Evolutionary conservation across 2,329 filamentous ascomycete species (phyloP).

Genomic region (Basipetospora chlamydospora): DNA sequence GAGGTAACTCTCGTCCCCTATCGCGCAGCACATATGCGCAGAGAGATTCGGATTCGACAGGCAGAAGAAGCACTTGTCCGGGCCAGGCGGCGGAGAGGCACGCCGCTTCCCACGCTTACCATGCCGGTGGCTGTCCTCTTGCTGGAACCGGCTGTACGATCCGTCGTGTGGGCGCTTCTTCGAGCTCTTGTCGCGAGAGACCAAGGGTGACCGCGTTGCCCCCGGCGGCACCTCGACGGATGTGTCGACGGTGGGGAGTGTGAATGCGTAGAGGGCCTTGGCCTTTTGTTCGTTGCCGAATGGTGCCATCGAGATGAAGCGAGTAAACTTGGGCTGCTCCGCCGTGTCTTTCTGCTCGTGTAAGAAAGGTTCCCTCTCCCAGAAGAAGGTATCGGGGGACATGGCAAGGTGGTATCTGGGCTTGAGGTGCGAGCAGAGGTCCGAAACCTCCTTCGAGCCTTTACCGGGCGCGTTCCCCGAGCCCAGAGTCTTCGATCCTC

Average conservation of each 20-base stretch:
- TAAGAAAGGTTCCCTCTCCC: constrained; percentile 86
- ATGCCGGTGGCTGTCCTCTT: constrained; percentile 26
- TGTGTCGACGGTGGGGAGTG: constrained; percentile 48
- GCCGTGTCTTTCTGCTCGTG: constrained; percentile 35
- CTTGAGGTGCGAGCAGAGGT: constrained; percentile 64
- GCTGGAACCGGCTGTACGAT: constrained; percentile 39
- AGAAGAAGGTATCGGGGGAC: constrained; percentile 54
- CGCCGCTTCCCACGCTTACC: constrained; percentile 31
- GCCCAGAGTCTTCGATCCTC: constrained; percentile 46
- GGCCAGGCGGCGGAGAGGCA: constrained; percentile 46
- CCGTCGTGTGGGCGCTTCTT: constrained; percentile 42
- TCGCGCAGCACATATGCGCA: constrained; percentile 77
- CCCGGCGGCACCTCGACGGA: constrained; percentile 50
- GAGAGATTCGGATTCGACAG: constrained; percentile 73
- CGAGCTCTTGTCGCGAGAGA: constrained; percentile 22
- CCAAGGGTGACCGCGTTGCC: constrained; percentile 63
- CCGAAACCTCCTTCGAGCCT: constrained; percentile 55
- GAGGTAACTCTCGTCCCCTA: constrained; percentile 76
- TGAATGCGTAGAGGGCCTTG: constrained; percentile 70
- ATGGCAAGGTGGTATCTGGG: constrained; percentile 84
- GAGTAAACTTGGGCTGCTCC: constrained; percentile 38
- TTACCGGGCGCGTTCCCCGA: background rate
- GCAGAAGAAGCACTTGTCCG: constrained; percentile 87
- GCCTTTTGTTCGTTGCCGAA: constrained; percentile 64
- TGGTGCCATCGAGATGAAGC: constrained; percentile 79